Base-by-base conservation (phyloP, 179 eudicot species). In the Vitellaria paradoxa region DNA sequence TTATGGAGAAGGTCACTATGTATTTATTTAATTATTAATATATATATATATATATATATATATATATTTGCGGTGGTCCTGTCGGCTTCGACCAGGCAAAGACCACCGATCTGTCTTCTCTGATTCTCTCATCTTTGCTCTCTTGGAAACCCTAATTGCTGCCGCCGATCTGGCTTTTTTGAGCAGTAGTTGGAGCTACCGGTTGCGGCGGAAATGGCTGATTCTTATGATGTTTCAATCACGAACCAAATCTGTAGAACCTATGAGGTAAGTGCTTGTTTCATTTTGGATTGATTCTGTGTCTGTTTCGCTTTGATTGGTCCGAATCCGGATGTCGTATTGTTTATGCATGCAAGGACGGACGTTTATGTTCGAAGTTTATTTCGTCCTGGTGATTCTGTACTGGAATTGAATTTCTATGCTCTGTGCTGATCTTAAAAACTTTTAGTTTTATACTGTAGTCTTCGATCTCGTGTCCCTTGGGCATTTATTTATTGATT, bases 71-170 rank as follows among this genome's bases (percentile, higher is more conserved):
- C 79, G 63, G 76, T 74, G 87, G 88, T 80, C 84, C 15, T 90
- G 91, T 90, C 91, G 93, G 93, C 89, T 88, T 85, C 86, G 68
- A 84, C 86, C 91, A 83, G 89, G 91, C 93, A 88, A 86, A 79
- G 83, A 84, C 84, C 83, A 82, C 63, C 81, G 61, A 65, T 71
- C 70, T 13, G 10, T 80, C 40, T 47, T 72, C 75, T 72, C 64
- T 72, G 8, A 18, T 37, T 53, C 64, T 1, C 64, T 21, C 42
- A 50, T 65, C 68, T 77, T 57, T 40, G 40, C 79, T 75, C 46
- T 68, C 65, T 50, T 61, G 10, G 47, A 79, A 82, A 79, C 86
- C 89, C 87, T 81, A 76, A 81, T 78, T 74, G 70, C 66, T 77
- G 69, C 37, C 50, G 15, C 26, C 70, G 74, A 78, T 72, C 70